Base-by-base conservation (phyloP, 1,139 yeast species). In the Taphrina pruni region DNA sequence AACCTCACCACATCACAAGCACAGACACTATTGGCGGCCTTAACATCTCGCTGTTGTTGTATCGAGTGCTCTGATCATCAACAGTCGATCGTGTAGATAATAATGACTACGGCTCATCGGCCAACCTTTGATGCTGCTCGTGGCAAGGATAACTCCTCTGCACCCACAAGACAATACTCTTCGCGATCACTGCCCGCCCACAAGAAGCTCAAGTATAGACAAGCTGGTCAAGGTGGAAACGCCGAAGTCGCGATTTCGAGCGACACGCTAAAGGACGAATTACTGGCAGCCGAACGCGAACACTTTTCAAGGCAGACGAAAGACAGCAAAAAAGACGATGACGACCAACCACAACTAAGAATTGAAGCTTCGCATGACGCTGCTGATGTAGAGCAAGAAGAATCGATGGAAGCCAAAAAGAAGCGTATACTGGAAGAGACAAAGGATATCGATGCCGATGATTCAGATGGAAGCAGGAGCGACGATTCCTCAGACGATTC, bases 61-160 rank as follows among this genome's bases (percentile, higher is more conserved):
- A 26, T 4, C 32, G 32, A 26, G 2, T 26, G 32, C 32, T 26
- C 32, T 26, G 4, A 26, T 4, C 32, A 26, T 26, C 32, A 26
- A 26, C 2, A 26, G 32, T 26, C 32, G 32, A 26, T 26, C 32
- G 5, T 45, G 17, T n/a, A 45, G 48, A 12, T 7, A 7, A 5
- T 7, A 9, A 65, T 65, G 69, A 57, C 69, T 5, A 65, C 64
- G n/a, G 69, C 69, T 14, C 69, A 65, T 54, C 64, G 72, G 50
- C 97, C 97, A 0, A 90, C 96, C 8, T 83, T 90, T 72, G 97
- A 92, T 75, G 90, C 94, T 71, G 92, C 96, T 70, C 84, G 87
- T 74, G 97, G 97, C 4, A 85, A 85, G 73, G 81, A 80, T 41
- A 78, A 83, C 66, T 46, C 60, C 5, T 75, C 77, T 70, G 78